Evolutionary conservation across 192 early-diverging fungal genomes (phyloP), one percentile per base, ranked within the genome.

Genomic region (Linnemannia schmuckeri): DNA sequence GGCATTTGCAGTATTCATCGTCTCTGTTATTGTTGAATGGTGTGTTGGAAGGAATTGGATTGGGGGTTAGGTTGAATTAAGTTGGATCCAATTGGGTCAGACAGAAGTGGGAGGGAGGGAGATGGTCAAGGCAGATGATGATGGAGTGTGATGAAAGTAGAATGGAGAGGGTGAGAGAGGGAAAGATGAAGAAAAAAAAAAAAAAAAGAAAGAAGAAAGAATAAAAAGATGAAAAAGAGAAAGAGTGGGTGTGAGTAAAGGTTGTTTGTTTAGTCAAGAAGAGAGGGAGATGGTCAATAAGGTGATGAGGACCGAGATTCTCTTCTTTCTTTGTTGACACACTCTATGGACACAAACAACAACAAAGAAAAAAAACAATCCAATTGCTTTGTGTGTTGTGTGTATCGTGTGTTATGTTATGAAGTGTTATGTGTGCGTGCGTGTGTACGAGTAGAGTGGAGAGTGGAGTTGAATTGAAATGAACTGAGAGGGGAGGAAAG

Each of bases 281-380:
- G 61, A 49, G 41, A 70, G n/a, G 35, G 40, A 35, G 42, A 30
- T 37, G 46, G 41, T 40, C 22, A 18, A 49, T 42, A 72, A 41
- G 38, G 24, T 55, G 54, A 75, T 35, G 54, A 54, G 74, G 74
- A 75, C 30, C 42, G 74, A 75, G 35, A 49, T 75, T 75, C 49
- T 52, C 74, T 61, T 35, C 33, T 8, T 38, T 47, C 42, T 38
- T 57, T 61, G 47, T 61, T 75, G 55, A 46, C 72, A 74, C 61
- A 66, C 61, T 1, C 15, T 66, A 13, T 17, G 49, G 20, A 52
- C 49, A 52, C 17, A 52, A 18, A 22, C 4, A 52, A 52, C 15
- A 22, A 52, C 18, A 52, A 52, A 52, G 17, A 49, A 17, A 49
- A 52, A 20, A 20, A 18, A 52, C 49, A 52, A 52, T 52, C 49